phyloP scores from a whole-genome alignment of 352 stramenopile species.

The Phytophthora palmivora region DNA sequence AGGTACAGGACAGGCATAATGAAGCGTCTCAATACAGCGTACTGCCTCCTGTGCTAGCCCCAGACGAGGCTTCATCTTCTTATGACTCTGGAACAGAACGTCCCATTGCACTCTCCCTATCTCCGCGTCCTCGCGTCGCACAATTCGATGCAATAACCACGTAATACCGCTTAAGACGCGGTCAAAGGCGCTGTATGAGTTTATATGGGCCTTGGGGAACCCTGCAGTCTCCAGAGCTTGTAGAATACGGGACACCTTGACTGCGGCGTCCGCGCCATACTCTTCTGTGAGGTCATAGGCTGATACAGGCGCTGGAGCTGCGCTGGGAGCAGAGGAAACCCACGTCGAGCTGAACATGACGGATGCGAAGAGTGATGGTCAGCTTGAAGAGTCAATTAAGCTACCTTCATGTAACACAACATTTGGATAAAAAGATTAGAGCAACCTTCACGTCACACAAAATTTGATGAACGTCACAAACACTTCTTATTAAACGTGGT shows the following conservation, averaged over 20 bases:
- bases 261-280: constrained; percentile 43
- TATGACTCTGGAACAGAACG: constrained; percentile 66
- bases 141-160: constrained; percentile 71
- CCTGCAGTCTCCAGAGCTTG: constrained; percentile 40
- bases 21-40: constrained; percentile 50
- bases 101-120: constrained; percentile 68
- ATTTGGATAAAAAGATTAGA: no score
- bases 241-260: constrained; percentile 43
- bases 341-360: constrained; percentile 36
- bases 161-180: constrained; percentile 60
- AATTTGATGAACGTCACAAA: no score
- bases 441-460: no score
- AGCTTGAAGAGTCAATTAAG: constrained; percentile 17
- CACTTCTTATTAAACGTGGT: no score
- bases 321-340: constrained; percentile 12
- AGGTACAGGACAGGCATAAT: constrained; percentile 29
- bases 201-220: constrained; percentile 54
- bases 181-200: constrained; percentile 65
- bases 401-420: not conserved
- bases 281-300: constrained; percentile 44
- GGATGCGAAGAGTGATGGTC: constrained; percentile 10
- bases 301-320: constrained; percentile 15
- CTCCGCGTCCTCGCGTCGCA: constrained; percentile 51
- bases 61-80: constrained; percentile 75
- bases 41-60: constrained; percentile 70